Base-by-base conservation (phyloP, 1,284 basidiomycete genomes). In the Leccinum solheimii region DNA sequence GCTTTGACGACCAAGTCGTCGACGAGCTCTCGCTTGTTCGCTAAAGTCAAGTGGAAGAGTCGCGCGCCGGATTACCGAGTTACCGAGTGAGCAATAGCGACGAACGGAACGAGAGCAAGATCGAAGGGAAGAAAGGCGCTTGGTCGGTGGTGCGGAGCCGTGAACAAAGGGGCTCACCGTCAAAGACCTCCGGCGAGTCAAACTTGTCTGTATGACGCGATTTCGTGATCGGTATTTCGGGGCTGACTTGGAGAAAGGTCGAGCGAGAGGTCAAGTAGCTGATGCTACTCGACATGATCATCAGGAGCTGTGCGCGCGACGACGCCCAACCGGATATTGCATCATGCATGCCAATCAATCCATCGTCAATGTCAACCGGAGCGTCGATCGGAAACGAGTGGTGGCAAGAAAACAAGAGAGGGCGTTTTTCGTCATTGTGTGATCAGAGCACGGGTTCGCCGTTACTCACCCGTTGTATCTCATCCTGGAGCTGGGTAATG, bases 401-500 rank as follows among this genome's bases (percentile, higher is more conserved):
- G 45, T 21, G 45, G 45, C 19, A 48, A 26, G 27, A 8, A 58
- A 48, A 56, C 7, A 30, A 30, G 14, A 9, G 3, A 21, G 9
- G 7, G 23, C 14, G 8, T 16, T 30, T 27, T 30, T 30, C 30
- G 48, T 62, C 36, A 61, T 30, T 49, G 40, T 16, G 43, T 55
- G 38, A 34, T 48, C 27, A 16, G 26, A 11, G 34, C n/a, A 30
- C 27, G 54, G 30, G 62, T 16, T 26, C 21, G 30, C 55, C 26
- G 32, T 56, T 56, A 69, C 80, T 57, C 63, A 87, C 89, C 79
- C 89, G 86, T 78, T 92, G 91, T 64, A 92, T 91, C 76, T 91
- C 91, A 84, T 92, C 90, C 79, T 92, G 90, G 66, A 93, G 85
- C 75, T 93, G 91, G 34, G 91, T 92, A 75, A 93, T 91, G 77